Conservation (phyloP, 495 filamentous ascomycete species). For the Cercophora newfieldiana region DNA sequence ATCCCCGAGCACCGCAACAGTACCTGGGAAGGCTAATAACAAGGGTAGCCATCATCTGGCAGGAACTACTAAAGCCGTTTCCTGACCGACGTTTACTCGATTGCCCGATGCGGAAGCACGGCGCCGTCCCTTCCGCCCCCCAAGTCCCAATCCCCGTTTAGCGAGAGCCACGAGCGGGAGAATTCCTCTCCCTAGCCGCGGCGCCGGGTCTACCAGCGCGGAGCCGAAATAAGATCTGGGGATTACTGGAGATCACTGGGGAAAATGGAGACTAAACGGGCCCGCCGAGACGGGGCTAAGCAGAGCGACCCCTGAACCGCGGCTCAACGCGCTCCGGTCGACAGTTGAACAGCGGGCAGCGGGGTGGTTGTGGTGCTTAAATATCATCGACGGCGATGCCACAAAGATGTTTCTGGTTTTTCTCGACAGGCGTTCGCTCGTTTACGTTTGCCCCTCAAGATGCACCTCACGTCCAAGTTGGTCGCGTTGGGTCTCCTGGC, state of each 20-base stretch:
- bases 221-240: not conserved
- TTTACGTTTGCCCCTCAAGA: too few relatives aligned
- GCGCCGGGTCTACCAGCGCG: not conserved
- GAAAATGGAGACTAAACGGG: not conserved
- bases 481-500: slow-evolving; percentile 8
- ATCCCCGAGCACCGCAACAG: too few relatives aligned
- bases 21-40: too few relatives aligned
- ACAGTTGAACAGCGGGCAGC: not conserved
- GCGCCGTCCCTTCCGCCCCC: slow-evolving; percentile 5
- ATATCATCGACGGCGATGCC: not conserved
- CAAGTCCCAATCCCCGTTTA: not conserved
- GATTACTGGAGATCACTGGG: not conserved
- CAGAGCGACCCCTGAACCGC: slow-evolving; percentile 12
- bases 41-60: too few relatives aligned
- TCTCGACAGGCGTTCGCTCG: not conserved
- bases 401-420: not conserved
- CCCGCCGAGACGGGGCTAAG: slow-evolving; percentile 10
- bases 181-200: not conserved
- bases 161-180: not conserved
- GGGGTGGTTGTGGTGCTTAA: not conserved
- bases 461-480: slow-evolving; percentile 14
- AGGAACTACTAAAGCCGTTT: not conserved
- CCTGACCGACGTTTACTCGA: not conserved
- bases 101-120: not conserved
- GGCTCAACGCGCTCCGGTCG: slow-evolving; percentile 16